Conservation (phyloP, 2,329 filamentous ascomycete species). For the Leptosphaerulina australis region DNA sequence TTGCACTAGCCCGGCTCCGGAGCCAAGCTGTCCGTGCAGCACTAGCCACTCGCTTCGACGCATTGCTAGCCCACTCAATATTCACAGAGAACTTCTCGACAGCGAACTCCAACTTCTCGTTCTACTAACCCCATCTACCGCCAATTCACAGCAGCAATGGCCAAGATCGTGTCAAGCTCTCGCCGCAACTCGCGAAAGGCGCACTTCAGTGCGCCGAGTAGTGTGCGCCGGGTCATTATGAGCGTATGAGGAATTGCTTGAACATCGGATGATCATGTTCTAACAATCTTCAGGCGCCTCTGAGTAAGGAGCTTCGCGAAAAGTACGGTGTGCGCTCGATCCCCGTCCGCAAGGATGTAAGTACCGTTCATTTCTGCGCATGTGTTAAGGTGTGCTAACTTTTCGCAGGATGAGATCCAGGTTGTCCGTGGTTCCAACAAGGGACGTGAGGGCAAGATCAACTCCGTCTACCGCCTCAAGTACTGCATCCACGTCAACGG, state of each 20-base stretch:
- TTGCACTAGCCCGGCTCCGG: not conserved
- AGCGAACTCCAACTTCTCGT: conserved; percentile 21
- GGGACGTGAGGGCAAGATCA: conserved; percentile 98
- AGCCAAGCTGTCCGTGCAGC: conserved; percentile 5
- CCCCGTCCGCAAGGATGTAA: conserved; percentile 87
- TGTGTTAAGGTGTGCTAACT: conserved; percentile 34
- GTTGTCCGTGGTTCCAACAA: conserved; percentile 94
- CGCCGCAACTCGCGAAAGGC: conserved; percentile 99
- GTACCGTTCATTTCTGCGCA: conserved; percentile 42
- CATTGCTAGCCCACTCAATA: conserved; percentile 19
- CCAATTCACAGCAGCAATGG: conserved; percentile 63
- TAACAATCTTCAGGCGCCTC: conserved; percentile 47
- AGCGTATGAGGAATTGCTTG: conserved; percentile 68
- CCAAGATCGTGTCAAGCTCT: conserved; percentile 78
- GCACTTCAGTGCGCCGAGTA: conserved; percentile 95
- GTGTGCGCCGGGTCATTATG: conserved; percentile 95
- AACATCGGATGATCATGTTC: conserved; percentile 36
- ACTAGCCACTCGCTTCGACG: conserved; percentile 8
- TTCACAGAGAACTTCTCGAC: conserved; percentile 22
- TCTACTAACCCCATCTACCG: conserved; percentile 42
- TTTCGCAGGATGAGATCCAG: conserved; percentile 73
- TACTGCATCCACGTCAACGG: conserved; percentile 98
- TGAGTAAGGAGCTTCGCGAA: conserved; percentile 85
- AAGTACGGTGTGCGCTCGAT: conserved; percentile 95
- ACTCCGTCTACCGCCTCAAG: conserved; percentile 80